Conservation (phyloP, 768 basidiomycete species). For the Russula ochroleuca region DNA sequence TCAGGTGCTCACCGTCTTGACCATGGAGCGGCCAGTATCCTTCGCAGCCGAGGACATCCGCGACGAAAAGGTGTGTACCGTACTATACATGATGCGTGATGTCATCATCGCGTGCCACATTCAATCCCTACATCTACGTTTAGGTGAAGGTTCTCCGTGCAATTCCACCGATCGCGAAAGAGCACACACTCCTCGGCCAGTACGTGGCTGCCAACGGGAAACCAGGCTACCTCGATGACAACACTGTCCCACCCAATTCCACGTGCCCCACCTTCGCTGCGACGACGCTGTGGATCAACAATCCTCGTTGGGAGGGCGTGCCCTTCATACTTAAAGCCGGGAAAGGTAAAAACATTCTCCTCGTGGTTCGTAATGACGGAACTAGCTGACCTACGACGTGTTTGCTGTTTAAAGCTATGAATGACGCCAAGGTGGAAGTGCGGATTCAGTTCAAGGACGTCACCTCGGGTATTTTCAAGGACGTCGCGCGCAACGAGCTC, state of each 20-base stretch:
- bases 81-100: constrained; percentile 4
- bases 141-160: constrained; percentile 95
- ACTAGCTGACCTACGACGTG: not conserved
- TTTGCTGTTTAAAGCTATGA: constrained; percentile 56
- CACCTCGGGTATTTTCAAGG: constrained; percentile 92
- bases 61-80: constrained; percentile 80
- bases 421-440: constrained; percentile 98
- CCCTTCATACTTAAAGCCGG: constrained; percentile 98
- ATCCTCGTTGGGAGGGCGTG: constrained; percentile 97
- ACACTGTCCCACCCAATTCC: constrained; percentile 88
- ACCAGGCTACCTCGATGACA: constrained; percentile 98
- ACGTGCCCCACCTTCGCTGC: constrained; percentile 94
- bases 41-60: constrained; percentile 97
- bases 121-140: constrained; percentile 28
- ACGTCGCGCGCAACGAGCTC: constrained; percentile 94
- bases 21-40: constrained; percentile 98
- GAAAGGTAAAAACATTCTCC: constrained; percentile 53
- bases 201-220: constrained; percentile 86
- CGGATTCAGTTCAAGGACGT: constrained; percentile 98
- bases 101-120: not conserved
- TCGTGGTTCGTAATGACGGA: not conserved
- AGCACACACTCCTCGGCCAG: constrained; percentile 89
- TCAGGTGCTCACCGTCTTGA: constrained; percentile 90
- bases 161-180: constrained; percentile 73
- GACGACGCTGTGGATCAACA: constrained; percentile 85